These are phyloP conservation scores for Candida tetrigidarum DNA, from an alignment of 1,139 yeast species.

Conservation along the genomic window DNA sequence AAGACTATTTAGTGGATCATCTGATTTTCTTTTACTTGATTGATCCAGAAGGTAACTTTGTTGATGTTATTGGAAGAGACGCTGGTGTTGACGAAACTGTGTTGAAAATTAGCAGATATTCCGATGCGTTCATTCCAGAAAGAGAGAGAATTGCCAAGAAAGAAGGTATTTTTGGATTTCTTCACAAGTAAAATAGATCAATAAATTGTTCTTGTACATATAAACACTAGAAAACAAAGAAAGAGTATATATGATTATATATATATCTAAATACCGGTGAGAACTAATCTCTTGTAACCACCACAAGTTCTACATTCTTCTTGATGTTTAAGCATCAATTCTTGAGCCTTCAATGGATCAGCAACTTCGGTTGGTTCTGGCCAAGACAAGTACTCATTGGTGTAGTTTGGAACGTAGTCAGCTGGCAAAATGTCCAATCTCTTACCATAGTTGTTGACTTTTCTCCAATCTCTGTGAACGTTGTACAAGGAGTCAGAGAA, in stretches of 20 bases:
- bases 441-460: constrained; percentile 59
- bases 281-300: constrained; percentile 51
- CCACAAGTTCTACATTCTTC: constrained; percentile 51
- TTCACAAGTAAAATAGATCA: constrained; percentile 39
- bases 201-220: constrained; percentile 5
- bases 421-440: constrained; percentile 54
- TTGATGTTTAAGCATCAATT: constrained; percentile 50
- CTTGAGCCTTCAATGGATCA: constrained; percentile 52
- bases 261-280: constrained; percentile 13
- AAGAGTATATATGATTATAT: neutral
- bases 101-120: constrained; percentile 75
- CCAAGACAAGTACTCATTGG: constrained; percentile 56
- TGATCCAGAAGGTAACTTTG: constrained; percentile 96
- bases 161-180: constrained; percentile 58
- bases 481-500: constrained; percentile 56
- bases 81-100: constrained; percentile 80
- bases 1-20: constrained; percentile 95
- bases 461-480: constrained; percentile 60
- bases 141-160: constrained; percentile 66
- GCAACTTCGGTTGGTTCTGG: constrained; percentile 49
- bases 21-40: constrained; percentile 93
- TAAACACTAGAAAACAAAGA: neutral
- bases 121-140: constrained; percentile 79
- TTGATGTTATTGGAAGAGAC: constrained; percentile 93
- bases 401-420: constrained; percentile 54